phyloP scores from a whole-genome alignment of 768 basidiomycete species.

The Baorangia bicolor region DNA sequence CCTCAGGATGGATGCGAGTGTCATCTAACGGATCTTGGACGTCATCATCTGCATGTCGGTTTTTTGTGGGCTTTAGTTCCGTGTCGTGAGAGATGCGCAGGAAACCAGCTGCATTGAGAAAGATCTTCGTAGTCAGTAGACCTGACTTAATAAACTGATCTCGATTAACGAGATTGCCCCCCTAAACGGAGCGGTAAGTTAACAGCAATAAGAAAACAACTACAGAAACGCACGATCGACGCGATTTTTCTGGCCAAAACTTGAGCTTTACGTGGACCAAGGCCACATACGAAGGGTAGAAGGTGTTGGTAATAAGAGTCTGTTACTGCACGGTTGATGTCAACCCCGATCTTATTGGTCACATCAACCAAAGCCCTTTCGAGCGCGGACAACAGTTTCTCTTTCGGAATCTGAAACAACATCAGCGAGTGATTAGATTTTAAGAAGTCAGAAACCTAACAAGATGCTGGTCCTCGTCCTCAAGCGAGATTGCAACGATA shows the following conservation, averaged over 20 bases:
- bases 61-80: slow-evolving; percentile 60
- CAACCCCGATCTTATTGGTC: slow-evolving; percentile 91
- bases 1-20: slow-evolving; percentile 95
- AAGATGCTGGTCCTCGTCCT: slow-evolving; percentile 83
- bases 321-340: slow-evolving; percentile 89
- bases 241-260: slow-evolving; percentile 79
- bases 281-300: slow-evolving; percentile 86
- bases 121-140: slow-evolving; percentile 82
- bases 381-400: slow-evolving; percentile 77
- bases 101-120: slow-evolving; percentile 92
- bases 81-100: slow-evolving; percentile 78
- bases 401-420: slow-evolving; percentile 67
- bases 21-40: slow-evolving; percentile 87
- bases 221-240: slow-evolving; percentile 52
- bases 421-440: slow-evolving; percentile 5
- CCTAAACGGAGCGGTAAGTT: slow-evolving; percentile 44
- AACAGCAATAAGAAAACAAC: neutral
- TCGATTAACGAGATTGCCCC: slow-evolving; percentile 83
- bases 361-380: slow-evolving; percentile 90
- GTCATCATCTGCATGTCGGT: slow-evolving; percentile 60
- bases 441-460: slow-evolving; percentile 41
- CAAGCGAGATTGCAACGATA: slow-evolving; percentile 78
- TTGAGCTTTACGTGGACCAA: slow-evolving; percentile 94
- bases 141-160: slow-evolving; percentile 83
- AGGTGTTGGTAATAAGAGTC: slow-evolving; percentile 88